These are phyloP conservation scores for Globisporangium abappressorium DNA, from an alignment of 352 stramenopile species.

Conservation along the genomic window DNA sequence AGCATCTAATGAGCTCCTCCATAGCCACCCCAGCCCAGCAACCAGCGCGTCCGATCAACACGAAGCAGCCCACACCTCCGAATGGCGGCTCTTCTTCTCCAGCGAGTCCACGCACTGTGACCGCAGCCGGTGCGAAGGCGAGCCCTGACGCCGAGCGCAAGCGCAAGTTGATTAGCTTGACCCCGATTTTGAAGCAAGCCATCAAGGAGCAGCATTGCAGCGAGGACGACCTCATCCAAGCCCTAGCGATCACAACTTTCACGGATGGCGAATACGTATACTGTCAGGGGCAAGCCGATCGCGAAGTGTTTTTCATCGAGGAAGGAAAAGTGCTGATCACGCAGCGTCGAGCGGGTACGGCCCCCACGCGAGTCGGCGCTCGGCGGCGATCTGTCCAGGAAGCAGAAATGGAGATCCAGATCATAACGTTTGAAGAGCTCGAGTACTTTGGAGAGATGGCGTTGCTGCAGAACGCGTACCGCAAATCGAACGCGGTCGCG, in stretches of 20 bases:
- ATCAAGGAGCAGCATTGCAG: slow-evolving; percentile 42
- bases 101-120: slow-evolving; percentile 8
- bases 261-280: slow-evolving; percentile 68
- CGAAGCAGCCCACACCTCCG: slow-evolving; percentile 4
- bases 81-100: not conserved
- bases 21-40: not conserved
- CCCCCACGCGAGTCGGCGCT: slow-evolving; percentile 13
- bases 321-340: slow-evolving; percentile 69
- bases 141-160: slow-evolving; percentile 37
- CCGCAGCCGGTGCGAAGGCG: not conserved
- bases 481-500: slow-evolving; percentile 54
- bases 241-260: slow-evolving; percentile 33
- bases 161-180: slow-evolving; percentile 34
- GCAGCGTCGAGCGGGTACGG: slow-evolving; percentile 27
- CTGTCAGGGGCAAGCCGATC: slow-evolving; percentile 48
- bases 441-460: slow-evolving; percentile 76
- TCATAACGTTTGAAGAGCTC: slow-evolving; percentile 43
- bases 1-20: slow-evolving; percentile 4
- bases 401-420: slow-evolving; percentile 51
- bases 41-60: not conserved
- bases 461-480: slow-evolving; percentile 28
- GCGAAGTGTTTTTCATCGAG: slow-evolving; percentile 71
- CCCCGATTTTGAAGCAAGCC: slow-evolving; percentile 52
- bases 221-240: slow-evolving; percentile 38
- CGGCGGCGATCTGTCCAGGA: slow-evolving; percentile 40